Evolutionary conservation across 2,329 filamentous ascomycete species (phyloP).

Genomic region (Aspergillus sclerotialis): DNA sequence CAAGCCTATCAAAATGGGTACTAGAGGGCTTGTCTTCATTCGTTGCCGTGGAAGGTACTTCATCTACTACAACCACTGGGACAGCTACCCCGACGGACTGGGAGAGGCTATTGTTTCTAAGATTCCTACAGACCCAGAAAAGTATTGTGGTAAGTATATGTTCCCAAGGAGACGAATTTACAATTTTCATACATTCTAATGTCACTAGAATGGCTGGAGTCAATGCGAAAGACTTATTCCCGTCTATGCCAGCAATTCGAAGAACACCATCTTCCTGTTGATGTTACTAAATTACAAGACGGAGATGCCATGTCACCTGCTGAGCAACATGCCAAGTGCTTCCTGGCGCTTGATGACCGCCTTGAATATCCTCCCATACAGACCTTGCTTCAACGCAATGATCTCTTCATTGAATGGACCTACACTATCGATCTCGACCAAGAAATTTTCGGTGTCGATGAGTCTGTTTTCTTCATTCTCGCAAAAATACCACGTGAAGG

Average conservation of each 20-base stretch:
- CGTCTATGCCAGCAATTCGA: conserved; percentile 6
- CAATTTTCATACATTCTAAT: background rate
- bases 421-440: conserved; percentile 14
- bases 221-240: conserved; percentile 6
- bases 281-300: conserved; percentile 1
- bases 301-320: background rate
- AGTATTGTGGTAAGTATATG: conserved; percentile 10
- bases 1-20: conserved; percentile 11
- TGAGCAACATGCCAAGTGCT: conserved; percentile 8
- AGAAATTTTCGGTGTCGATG: conserved; percentile 10
- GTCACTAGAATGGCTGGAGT: conserved; percentile 10
- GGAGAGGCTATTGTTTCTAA: conserved; percentile 8
- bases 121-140: conserved; percentile 7
- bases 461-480: conserved; percentile 5
- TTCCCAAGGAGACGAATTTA: background rate
- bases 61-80: conserved; percentile 11
- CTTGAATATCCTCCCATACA: conserved; percentile 6
- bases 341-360: conserved; percentile 8
- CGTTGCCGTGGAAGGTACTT: conserved; percentile 14
- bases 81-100: conserved; percentile 14
- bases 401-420: conserved; percentile 7
- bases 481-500: conserved; percentile 4
- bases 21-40: conserved; percentile 9
- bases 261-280: conserved; percentile 7
- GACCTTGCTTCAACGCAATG: background rate